Evolutionary conservation across 805 yeast genomes (phyloP), one percentile per base, ranked within the genome.

Genomic region (Wickerhamiella lipophila): DNA sequence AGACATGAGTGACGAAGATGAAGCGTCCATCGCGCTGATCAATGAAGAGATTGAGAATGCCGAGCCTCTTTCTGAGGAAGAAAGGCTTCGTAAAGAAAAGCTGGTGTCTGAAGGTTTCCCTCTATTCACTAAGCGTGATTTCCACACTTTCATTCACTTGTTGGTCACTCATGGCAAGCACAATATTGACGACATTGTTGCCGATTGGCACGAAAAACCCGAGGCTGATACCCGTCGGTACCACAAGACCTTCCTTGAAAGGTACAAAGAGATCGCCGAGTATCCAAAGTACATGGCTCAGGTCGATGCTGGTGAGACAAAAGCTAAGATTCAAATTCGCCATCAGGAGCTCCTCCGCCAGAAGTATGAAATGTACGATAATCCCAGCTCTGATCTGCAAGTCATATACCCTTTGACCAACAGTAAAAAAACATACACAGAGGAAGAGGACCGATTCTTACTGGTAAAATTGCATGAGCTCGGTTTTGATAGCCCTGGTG

Each of bases 261-360:
- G 82, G 49, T 81, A 77, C 60, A 69, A 75, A 46, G 85, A 82
- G 56, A 78, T 92, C 50, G 95, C 87, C 23, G 96, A 95, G n/a
- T 81, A 79, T 62, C 97, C 92, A 54, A 72, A 83, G 56, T 85
- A 81, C 62, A 65, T 88, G 47, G 69, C 73, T 18, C 92, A 81
- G 57, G 83, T 92, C 51, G 96, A 89, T 60, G 71, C 73, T 3
- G 98, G 96, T 16, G 97, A 92, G 62, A 94, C 83, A 48, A 80
- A 76, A 60, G 72, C 81, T 12, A 68, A 77, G 41, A 80, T 76
- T 56, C 63, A 74, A 11, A 75, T 74, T 55, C 67, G 79, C 18
- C 96, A 87, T 59, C 82, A 79, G 58, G 92, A 83, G 63, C 75
- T 86, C 12, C 70, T 89, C 49, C 75, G 87, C 55, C 71, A 82